Conservation (phyloP, 495 filamentous ascomycete species). For the Cetradonia linearis region DNA sequence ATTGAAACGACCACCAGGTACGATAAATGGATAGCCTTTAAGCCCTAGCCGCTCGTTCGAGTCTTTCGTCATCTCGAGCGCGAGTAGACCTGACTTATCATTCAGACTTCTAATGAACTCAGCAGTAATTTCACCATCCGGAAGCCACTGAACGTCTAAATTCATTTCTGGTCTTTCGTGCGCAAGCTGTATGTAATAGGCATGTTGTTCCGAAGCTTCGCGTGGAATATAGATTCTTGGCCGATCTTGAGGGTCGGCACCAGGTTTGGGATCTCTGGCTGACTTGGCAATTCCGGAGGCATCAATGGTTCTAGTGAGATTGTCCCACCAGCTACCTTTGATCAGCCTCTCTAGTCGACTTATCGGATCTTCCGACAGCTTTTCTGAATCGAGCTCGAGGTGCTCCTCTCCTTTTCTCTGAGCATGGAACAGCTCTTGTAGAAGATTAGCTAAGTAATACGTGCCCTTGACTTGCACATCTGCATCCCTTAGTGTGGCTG, state of each 20-base stretch:
- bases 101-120: slow-evolving; percentile 68
- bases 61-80: slow-evolving; percentile 77
- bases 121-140: slow-evolving; percentile 56
- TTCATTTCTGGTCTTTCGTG: slow-evolving; percentile 64
- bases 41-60: slow-evolving; percentile 51
- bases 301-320: slow-evolving; percentile 79
- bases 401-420: slow-evolving; percentile 73
- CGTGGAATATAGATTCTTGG: slow-evolving; percentile 85
- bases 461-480: slow-evolving; percentile 69
- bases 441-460: slow-evolving; percentile 89
- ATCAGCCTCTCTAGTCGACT: slow-evolving; percentile 77
- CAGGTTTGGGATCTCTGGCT: slow-evolving; percentile 70
- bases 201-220: slow-evolving; percentile 76
- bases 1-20: slow-evolving; percentile 94
- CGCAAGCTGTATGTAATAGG: slow-evolving; percentile 75
- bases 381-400: slow-evolving; percentile 76
- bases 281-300: slow-evolving; percentile 76
- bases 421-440: slow-evolving; percentile 87
- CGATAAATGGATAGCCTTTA: slow-evolving; percentile 82
- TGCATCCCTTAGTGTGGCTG: neutral
- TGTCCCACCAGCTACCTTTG: slow-evolving; percentile 79
- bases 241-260: slow-evolving; percentile 76
- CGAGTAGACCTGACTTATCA: slow-evolving; percentile 75
- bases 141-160: slow-evolving; percentile 72
- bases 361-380: slow-evolving; percentile 87